These are phyloP conservation scores for Trametopsis cervina DNA, from an alignment of 768 basidiomycete genomes.

Conservation along the genomic window DNA sequence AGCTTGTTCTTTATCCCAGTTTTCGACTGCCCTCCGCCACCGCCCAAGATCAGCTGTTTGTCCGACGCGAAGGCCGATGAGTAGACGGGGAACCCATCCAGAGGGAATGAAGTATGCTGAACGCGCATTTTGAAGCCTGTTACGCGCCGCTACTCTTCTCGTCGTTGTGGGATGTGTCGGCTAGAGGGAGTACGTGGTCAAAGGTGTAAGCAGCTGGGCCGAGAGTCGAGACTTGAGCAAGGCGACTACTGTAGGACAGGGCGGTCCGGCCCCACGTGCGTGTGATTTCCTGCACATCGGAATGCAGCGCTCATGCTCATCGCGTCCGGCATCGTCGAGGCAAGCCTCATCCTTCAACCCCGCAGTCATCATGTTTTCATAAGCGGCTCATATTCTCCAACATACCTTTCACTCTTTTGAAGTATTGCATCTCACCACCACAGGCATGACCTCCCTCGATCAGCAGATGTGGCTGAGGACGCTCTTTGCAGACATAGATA, in stretches of 20 bases:
- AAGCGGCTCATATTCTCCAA: background rate
- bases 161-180: too few relatives aligned
- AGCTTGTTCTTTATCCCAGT: slow-evolving; percentile 94
- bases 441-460: background rate
- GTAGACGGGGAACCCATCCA: slow-evolving; percentile 84
- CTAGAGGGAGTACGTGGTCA: too few relatives aligned
- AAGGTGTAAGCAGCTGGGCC: too few relatives aligned
- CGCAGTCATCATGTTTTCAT: background rate
- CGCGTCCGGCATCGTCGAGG: background rate
- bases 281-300: too few relatives aligned
- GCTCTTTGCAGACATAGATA: background rate
- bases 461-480: slow-evolving; percentile 10
- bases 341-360: background rate
- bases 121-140: slow-evolving; percentile 54
- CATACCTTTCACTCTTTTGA: background rate
- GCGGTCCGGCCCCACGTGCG: too few relatives aligned
- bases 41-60: slow-evolving; percentile 73
- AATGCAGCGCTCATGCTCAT: too few relatives aligned
- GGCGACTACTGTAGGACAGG: too few relatives aligned
- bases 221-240: too few relatives aligned
- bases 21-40: slow-evolving; percentile 81
- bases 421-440: background rate
- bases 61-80: slow-evolving; percentile 74
- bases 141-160: background rate
- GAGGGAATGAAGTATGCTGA: slow-evolving; percentile 68